A percentile compares a stretch with the other conserved stretches of the same genome.
Evolutionary conservation across 164 flowering plant genomes (phyloP).

Genomic region (Vitis rotundifolia): DNA sequence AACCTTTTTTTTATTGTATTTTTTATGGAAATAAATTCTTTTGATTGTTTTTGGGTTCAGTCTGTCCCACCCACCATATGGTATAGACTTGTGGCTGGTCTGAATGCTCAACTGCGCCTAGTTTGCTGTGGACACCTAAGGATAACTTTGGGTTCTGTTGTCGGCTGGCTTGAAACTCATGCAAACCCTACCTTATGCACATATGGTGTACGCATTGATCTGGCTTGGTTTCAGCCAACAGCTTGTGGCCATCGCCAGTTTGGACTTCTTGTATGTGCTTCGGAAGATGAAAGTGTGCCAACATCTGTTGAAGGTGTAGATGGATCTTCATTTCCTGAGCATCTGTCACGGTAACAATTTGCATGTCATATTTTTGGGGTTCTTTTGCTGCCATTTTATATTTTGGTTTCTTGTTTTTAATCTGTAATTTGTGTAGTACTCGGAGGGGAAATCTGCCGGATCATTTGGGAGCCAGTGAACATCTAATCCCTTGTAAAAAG

Average conservation of each 20-base stretch:
- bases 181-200: constrained; percentile 71
- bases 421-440: constrained; percentile 31
- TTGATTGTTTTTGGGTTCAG: constrained; percentile 32
- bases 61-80: constrained; percentile 86
- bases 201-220: constrained; percentile 67
- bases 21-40: neutral
- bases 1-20: neutral
- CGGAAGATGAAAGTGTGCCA: constrained; percentile 37
- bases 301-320: constrained; percentile 23
- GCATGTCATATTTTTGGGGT: neutral
- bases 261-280: constrained; percentile 65
- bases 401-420: constrained; percentile 9
- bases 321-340: constrained; percentile 28
- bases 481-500: constrained; percentile 32
- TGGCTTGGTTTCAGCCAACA: constrained; percentile 81
- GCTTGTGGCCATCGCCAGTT: constrained; percentile 72
- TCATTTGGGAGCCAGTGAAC: constrained; percentile 38
- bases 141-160: constrained; percentile 52
- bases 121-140: constrained; percentile 72
- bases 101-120: constrained; percentile 88
- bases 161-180: constrained; percentile 83
- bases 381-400: neutral
- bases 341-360: constrained; percentile 46
- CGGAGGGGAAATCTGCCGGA: constrained; percentile 27
- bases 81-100: constrained; percentile 90